Evolutionary conservation across 176 grass and related monocot species (phyloP), one percentile per base, ranked within the genome.

Genomic region (Saccharum spontaneum): DNA sequence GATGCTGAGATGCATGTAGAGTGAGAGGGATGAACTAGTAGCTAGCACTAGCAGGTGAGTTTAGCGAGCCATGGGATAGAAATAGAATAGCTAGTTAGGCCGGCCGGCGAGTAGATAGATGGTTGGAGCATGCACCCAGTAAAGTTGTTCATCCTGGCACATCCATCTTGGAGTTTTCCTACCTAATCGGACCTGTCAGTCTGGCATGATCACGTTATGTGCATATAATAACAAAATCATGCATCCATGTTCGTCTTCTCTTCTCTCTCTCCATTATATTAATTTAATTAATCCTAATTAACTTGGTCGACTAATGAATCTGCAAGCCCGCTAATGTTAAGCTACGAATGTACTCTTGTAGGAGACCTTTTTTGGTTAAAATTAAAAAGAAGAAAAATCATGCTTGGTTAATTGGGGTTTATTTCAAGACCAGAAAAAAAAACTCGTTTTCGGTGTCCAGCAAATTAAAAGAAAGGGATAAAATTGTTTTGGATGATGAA

Each of bases 161-260:
- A 71, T 82, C 67, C 66, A 57, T 70, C 49, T 71, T 82, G 79
- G 68, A 57, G 48, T 26, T 55, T 70, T 82, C 79, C 67, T 57
- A 71, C 79, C 79, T 82, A 82, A 82, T 82, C 79, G 26, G 3
- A 10, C 30, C 11, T 36, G 30, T 26, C 41, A 50, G 50, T 18
- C 45, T 75, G 28, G 30, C 63, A 65, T 48, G 45, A 38, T 69
- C 33, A 73, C 22, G 14, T 39, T 37, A 12, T 81, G 69, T 49
- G 78, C 77, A 79, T 18, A 67, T 67, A 48, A 68, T 34, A 22
- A 57, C 61, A 48, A 18, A 60, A 23, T 9, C 55, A 60, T 23
- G 22, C 22, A 23, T 60, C 55, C 62, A 49, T 15, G 77, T 13
- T 6, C 40, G 14, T 45, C 10, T 12, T 6, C 39, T 50, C 49